Conservation (phyloP, 2,329 filamentous ascomycete genomes). For the Pezicula rhizophila region DNA sequence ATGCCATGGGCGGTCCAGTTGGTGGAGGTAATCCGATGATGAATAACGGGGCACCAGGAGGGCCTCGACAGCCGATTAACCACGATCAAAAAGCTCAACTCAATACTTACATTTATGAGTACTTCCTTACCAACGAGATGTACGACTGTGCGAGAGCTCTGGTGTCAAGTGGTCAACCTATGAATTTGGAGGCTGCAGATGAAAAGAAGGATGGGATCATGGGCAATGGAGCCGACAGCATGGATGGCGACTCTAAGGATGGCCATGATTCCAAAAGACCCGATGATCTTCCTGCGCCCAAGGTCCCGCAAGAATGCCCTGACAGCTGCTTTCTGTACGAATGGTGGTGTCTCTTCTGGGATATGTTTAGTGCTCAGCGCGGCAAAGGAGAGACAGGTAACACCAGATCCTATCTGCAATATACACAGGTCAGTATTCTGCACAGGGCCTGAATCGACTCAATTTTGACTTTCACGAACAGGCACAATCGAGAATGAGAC, state of each 20-base stretch:
- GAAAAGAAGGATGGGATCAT: conserved; percentile 62
- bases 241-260: conserved; percentile 81
- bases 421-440: conserved; percentile 65
- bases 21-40: conserved; percentile 60
- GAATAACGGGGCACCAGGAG: conserved; percentile 45
- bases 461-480: conserved; percentile 28
- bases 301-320: conserved; percentile 55
- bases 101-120: conserved; percentile 88
- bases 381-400: conserved; percentile 55
- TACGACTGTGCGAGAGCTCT: conserved; percentile 76
- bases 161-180: conserved; percentile 57
- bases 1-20: conserved; percentile 59
- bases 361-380: conserved; percentile 82
- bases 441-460: conserved; percentile 1
- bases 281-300: conserved; percentile 72
- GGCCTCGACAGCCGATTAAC: conserved; percentile 25
- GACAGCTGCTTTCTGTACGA: conserved; percentile 88
- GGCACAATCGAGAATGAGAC: conserved; percentile 66
- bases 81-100: conserved; percentile 47
- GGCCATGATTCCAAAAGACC: conserved; percentile 68
- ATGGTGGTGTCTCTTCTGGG: conserved; percentile 98
- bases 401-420: conserved; percentile 70
- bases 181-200: conserved; percentile 53
- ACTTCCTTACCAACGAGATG: conserved; percentile 81
- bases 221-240: conserved; percentile 64